Evolutionary conservation across 2,329 filamentous ascomycete species (phyloP), one percentile per base, ranked within the genome.

Genomic region (Domatiomyces catenatus): DNA sequence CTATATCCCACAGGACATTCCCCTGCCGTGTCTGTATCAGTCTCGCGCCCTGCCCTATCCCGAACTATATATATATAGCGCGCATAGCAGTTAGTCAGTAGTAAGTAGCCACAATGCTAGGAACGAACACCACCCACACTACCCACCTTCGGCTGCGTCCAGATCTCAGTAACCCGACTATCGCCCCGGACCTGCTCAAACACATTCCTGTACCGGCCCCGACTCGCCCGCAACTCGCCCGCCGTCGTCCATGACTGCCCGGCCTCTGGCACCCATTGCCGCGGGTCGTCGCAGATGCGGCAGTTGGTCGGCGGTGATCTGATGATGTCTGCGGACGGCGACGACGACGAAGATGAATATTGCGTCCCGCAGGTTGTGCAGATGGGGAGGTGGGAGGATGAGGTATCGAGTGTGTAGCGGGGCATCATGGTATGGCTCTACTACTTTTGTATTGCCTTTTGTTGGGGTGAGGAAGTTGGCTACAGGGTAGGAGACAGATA

Each of bases 1-100:
- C 70, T 54, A 83, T 80, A 65, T 92, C 86, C 86, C 86, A 93
- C 1, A 92, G 75, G 1, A 92, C 66, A 62, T 89, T 89, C 0
- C 85, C 84, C 0, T 65, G 52, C 0, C 76, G 70, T 0, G 83
- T 86, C 47, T 74, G 71, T 10, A 90, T 68, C 1, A 93, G 69
- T 45, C 88, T 73, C 18, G 80, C 80, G 26, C 86, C 75, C 65
- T 92, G 81, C 1, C 85, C 85, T 55, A 92, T 92, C 49, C 71
- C 85, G 53, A 88, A 68, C 63, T 81, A n/a, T n/a, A n/a, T n/a
- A n/a, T n/a, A n/a, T n/a, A n/a, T n/a, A n/a, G n/a, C n/a, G n/a
- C n/a, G n/a, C n/a, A n/a, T n/a, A n/a, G n/a, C n/a, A n/a, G n/a
- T n/a, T n/a, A n/a, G n/a, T n/a, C n/a, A n/a, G n/a, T n/a, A n/a